Base-by-base conservation (phyloP, 306 rosid species). In the Ceratonia siliqua region DNA sequence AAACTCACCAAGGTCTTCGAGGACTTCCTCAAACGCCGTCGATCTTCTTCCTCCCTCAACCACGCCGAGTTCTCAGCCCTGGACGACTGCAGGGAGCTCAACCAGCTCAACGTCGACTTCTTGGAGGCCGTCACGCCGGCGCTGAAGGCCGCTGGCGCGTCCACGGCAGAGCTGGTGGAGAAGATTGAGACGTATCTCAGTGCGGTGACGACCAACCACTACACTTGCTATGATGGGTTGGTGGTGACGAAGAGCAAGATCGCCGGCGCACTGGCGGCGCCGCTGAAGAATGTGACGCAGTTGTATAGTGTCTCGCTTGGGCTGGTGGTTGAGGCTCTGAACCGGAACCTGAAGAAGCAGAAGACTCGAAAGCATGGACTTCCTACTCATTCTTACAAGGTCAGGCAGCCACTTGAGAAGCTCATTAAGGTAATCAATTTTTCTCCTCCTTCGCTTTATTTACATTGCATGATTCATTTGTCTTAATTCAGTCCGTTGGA, bases 171-270 rank as follows among this genome's bases (percentile, higher is more conserved):
- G 59, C 45, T 88, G 36, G 89, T 85, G 9, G 88, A 87, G 24
- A 73, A 64, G 2, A 69, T 88, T 0, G 82, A 81, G 70, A 85
- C 94, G 1, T 64, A 81, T 62, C 77, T 90, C 17, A 90, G 96
- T 36, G 96, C 92, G 3, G 84, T 88, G n/a, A 89, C 89, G 15
- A 92, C 96, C 1, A 92, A 92, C 63, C 96, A 90, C 8, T 87
- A 88, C 73, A 92, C 96, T 1, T 92, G 98, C 58, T 66, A 71
- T 55, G 98, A 92, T 3, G 96, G 91, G 39, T 79, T 92, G 28
- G 81, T 67, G 52, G 78, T 17, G 68, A 66, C 84, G 1, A 77
- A 83, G 62, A 87, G 93, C 68, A 64, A 54, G 35, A 50, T 90
- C 11, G 85, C 72, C 17, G 25, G 55, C 5, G 82, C 75, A 1